Base-by-base conservation (phyloP, 1,284 basidiomycete species). In the Microbotryomycetes sp. region DNA sequence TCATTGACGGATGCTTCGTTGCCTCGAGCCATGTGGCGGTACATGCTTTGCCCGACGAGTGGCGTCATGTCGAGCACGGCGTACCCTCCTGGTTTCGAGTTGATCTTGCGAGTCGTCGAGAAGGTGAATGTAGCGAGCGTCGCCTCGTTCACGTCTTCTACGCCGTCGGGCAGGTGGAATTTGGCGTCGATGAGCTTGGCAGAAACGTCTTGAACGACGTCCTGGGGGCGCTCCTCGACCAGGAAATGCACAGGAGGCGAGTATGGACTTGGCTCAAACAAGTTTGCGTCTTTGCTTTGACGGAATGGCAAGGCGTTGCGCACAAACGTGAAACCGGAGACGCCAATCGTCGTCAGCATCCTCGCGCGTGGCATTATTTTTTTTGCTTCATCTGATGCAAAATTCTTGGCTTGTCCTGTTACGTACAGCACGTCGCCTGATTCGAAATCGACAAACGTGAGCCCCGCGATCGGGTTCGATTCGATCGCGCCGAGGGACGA, bases 401-500 rank as follows among this genome's bases (percentile, higher is more conserved):
- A 67, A 55, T 81, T 84, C 24, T 73, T 74, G 1, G 83, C 84
- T 1, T 73, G 70, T 11, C 84, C 84, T 3, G 84, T 85, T 27
- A 85, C 69, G 68, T 86, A 86, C 7, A 86, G 78, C 23, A 86
- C 75, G 54, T 80, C 75, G 3, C 85, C 84, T 0, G 78, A 79
- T 3, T 69, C 73, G 67, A 83, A 85, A 16, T 79, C 78, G n/a
- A 81, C 71, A 57, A 85, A 80, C 2, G 81, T 81, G 45, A 85
- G 72, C 1, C 79, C 80, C 5, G 83, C 84, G 2, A 81, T 67
- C 0, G 81, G 79, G 0, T 81, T 82, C 5, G 76, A 78, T 66
- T 84, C 81, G 41, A 85, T 80, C 67, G 85, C 85, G 16, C 84
- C 84, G 4, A 86, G 76, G 1, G 83, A 84, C 0, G 80, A 79